Conservation (phyloP, 148 eudicot genomes). For the Polygonum aviculare region DNA sequence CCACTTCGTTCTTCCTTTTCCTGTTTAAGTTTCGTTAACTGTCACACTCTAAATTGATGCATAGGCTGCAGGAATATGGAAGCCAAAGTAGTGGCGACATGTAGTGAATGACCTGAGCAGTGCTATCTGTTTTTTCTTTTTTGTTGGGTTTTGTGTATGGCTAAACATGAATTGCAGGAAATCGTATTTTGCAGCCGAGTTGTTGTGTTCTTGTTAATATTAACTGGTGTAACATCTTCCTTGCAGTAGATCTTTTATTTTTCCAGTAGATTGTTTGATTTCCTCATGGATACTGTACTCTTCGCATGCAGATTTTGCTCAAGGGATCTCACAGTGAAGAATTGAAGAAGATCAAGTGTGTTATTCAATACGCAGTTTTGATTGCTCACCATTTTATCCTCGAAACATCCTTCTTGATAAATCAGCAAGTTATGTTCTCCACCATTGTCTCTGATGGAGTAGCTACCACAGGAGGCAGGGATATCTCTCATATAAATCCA, state of each 20-base stretch:
- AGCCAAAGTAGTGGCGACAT: neutral
- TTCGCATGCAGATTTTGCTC: slow-evolving; percentile 62
- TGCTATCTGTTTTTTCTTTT: neutral
- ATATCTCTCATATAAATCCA: neutral
- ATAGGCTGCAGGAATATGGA: neutral
- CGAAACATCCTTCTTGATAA: slow-evolving; percentile 81
- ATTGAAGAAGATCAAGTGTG: slow-evolving; percentile 79
- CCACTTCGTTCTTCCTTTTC: neutral
- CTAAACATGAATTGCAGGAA: neutral
- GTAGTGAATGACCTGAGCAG: neutral
- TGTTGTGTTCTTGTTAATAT: neutral
- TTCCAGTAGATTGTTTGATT: neutral
- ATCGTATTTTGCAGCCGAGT: neutral
- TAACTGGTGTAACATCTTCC: neutral
- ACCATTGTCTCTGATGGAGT: slow-evolving; percentile 39
- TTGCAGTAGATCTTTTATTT: neutral
- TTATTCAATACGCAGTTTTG: slow-evolving; percentile 78
- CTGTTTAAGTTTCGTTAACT: neutral
- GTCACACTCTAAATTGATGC: neutral
- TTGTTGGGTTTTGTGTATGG: neutral
- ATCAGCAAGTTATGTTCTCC: slow-evolving; percentile 85
- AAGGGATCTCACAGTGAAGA: slow-evolving; percentile 80
- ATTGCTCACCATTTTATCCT: slow-evolving; percentile 92
- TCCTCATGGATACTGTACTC: neutral
- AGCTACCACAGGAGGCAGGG: slow-evolving; percentile 10